Conservation (phyloP, 768 basidiomycete species). For the Lactifluus rugatus region DNA sequence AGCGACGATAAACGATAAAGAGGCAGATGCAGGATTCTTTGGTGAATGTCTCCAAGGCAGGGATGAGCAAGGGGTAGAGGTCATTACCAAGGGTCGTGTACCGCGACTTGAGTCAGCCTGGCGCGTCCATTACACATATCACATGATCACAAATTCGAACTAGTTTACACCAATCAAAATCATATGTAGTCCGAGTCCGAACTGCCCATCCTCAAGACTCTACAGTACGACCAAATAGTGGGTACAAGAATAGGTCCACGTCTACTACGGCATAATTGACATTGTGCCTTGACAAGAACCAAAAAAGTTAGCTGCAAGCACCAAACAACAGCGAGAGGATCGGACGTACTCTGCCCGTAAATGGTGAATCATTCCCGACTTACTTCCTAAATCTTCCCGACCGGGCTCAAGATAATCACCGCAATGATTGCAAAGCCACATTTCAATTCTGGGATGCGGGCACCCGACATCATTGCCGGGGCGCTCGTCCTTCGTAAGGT, state of each 20-base stretch:
- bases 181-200: too few species aligned
- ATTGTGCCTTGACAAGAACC: not conserved
- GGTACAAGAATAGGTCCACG: conserved; percentile 7
- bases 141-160: not conserved
- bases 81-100: not conserved
- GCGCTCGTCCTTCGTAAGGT: not conserved
- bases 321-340: not conserved
- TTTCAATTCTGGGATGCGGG: not conserved
- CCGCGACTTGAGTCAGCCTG: not conserved
- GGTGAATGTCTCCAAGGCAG: conserved; percentile 7
- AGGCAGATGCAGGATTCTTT: conserved; percentile 16
- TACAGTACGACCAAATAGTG: not conserved
- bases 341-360: conserved; percentile 1
- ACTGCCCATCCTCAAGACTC: too few species aligned
- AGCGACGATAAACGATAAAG: conserved; percentile 16
- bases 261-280: not conserved
- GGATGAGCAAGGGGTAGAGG: conserved; percentile 12
- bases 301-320: not conserved
- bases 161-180: too few species aligned
- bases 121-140: not conserved
- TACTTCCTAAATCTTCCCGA: not conserved
- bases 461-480: too few species aligned
- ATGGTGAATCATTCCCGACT: not conserved
- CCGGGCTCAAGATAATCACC: not conserved
- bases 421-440: conserved; percentile 16